A percentile compares a stretch with the other conserved stretches of the same genome.
phyloP scores from a whole-genome alignment of 192 early-diverging fungal genomes.

The Backusella circina region DNA sequence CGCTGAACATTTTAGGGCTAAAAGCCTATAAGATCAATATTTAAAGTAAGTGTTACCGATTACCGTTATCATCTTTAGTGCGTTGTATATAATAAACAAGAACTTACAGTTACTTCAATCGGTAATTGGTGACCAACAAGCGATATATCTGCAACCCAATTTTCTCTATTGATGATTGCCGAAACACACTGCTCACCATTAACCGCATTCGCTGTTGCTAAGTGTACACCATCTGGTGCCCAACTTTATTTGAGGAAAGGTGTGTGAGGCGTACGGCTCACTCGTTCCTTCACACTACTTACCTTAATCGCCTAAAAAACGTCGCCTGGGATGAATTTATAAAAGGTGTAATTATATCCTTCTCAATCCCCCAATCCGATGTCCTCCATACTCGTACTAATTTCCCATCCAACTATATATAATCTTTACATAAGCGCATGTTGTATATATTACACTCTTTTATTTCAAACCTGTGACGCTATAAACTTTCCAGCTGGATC shows the following conservation, averaged over 20 bases:
- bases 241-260: conserved; percentile 52
- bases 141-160: conserved; percentile 75
- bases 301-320: conserved; percentile 85
- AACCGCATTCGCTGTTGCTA: conserved; percentile 89
- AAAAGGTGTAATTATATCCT: conserved; percentile 70
- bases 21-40: conserved; percentile 49
- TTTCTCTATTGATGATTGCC: conserved; percentile 71
- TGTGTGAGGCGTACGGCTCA: not conserved
- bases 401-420: conserved; percentile 80
- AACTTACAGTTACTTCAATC: conserved; percentile 77
- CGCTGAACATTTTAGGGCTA: conserved; percentile 76
- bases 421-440: not conserved
- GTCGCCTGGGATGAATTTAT: conserved; percentile 77
- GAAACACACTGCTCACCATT: conserved; percentile 76
- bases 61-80: not conserved
- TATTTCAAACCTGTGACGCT: conserved; percentile 68
- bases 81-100: not conserved
- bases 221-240: conserved; percentile 94
- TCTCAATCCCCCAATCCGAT: conserved; percentile 83
- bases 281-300: not conserved
- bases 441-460: not conserved
- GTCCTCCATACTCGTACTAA: conserved; percentile 83
- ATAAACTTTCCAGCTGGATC: conserved; percentile 94
- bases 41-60: not conserved
- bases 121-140: conserved; percentile 88